Evolutionary conservation across 306 rosid genomes (phyloP).

Genomic region (Sicyos edulis): DNA sequence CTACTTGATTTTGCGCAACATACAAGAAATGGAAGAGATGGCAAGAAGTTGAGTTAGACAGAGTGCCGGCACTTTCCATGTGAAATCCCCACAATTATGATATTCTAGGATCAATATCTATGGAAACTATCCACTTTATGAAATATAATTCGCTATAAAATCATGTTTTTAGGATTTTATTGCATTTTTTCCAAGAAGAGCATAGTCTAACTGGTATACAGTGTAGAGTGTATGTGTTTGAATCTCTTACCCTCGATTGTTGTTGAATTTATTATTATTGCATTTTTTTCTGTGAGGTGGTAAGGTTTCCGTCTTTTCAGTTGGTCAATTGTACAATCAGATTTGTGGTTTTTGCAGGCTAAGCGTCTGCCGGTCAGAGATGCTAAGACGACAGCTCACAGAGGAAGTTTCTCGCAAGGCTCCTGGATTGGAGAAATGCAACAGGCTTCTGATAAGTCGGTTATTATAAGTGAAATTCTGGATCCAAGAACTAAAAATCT

Average conservation of each 20-base stretch:
- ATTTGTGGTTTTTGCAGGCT: slow-evolving; percentile 43
- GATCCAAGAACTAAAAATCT: slow-evolving; percentile 93
- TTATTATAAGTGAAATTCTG: slow-evolving; percentile 84
- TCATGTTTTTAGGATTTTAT: background rate
- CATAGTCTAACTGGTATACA: too few species aligned
- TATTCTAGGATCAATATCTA: background rate
- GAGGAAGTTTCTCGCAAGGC: slow-evolving; percentile 73
- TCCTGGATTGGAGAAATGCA: slow-evolving; percentile 97
- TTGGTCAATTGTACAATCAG: slow-evolving; percentile 14
- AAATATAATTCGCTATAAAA: background rate
- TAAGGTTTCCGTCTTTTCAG: slow-evolving; percentile 9
- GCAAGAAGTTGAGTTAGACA: background rate
- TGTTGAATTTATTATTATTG: background rate
- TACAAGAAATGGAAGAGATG: background rate
- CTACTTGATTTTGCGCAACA: background rate
- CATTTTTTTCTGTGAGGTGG: background rate
- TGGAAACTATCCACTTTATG: background rate
- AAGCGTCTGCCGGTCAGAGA: slow-evolving; percentile 65
- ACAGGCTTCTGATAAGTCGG: slow-evolving; percentile 81
- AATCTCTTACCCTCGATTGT: too few species aligned
- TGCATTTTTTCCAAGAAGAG: too few species aligned
- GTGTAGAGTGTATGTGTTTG: too few species aligned
- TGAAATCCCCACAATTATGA: too few species aligned
- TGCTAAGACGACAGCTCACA: slow-evolving; percentile 37
- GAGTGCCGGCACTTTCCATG: background rate